phyloP scores from a whole-genome alignment of 495 filamentous ascomycete species.

The Platismatia glauca region DNA sequence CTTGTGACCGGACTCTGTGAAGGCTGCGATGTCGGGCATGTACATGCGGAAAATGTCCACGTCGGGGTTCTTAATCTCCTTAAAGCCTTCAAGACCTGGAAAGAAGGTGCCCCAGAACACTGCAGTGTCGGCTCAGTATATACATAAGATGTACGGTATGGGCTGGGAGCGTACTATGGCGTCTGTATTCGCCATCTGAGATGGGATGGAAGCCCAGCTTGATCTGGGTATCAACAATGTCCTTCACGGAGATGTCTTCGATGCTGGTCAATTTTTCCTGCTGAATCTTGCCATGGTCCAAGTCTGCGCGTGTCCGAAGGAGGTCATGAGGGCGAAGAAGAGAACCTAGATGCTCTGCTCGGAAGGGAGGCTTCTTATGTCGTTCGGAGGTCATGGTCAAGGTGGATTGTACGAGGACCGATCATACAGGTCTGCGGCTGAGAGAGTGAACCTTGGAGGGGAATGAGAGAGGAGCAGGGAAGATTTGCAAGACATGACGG shows the following conservation, averaged over 20 bases:
- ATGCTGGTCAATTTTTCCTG: conserved; percentile 35
- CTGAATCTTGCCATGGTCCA: conserved; percentile 41
- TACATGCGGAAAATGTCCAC: conserved; percentile 60
- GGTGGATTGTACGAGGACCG: conserved; percentile 12
- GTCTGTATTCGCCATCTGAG: conserved; percentile 68
- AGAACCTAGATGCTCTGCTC: conserved; percentile 78
- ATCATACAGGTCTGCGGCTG: not conserved
- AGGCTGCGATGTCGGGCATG: conserved; percentile 70
- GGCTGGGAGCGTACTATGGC: conserved; percentile 41
- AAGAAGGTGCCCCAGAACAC: conserved; percentile 70
- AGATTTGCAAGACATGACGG: too few relatives aligned
- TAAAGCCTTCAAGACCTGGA: conserved; percentile 63
- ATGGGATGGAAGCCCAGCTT: conserved; percentile 59
- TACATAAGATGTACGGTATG: not conserved
- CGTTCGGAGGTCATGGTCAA: conserved; percentile 5
- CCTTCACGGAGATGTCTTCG: conserved; percentile 59
- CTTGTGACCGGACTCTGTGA: conserved; percentile 61
- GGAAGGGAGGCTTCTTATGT: conserved; percentile 61
- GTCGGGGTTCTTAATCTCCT: conserved; percentile 50
- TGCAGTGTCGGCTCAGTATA: conserved; percentile 15
- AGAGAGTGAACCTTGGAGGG: too few relatives aligned
- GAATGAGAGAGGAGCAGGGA: too few relatives aligned
- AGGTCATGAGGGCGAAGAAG: conserved; percentile 65
- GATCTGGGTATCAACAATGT: conserved; percentile 56
- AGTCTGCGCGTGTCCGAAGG: conserved; percentile 51